These are phyloP conservation scores for Fusarium agapanthi DNA, from an alignment of 2,329 filamentous ascomycete species.

Conservation along the genomic window DNA sequence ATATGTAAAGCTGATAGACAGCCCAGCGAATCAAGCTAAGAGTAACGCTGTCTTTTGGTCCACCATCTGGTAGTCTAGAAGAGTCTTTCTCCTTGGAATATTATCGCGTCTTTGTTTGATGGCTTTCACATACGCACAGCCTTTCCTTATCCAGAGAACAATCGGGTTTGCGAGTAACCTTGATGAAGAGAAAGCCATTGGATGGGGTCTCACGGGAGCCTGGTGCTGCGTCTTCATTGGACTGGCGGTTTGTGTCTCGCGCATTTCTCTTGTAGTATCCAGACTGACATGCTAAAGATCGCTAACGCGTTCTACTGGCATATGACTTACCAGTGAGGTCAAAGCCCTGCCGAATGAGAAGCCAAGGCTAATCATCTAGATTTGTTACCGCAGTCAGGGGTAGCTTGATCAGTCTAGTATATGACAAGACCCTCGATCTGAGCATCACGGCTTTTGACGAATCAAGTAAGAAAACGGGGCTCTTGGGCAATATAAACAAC, in stretches of 20 bases:
- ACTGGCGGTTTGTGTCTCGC: not conserved
- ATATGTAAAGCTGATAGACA: not conserved
- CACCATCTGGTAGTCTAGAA: not conserved
- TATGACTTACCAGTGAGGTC: constrained; percentile 6
- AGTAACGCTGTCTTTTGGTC: constrained; percentile 16
- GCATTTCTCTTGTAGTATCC: no score
- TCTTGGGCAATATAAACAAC: fast-evolving
- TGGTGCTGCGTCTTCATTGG: constrained; percentile 8
- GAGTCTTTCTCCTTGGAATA: not conserved
- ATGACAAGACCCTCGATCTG: constrained; percentile 9
- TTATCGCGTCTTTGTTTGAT: constrained; percentile 5
- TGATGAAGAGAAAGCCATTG: not conserved
- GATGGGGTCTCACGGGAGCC: constrained; percentile 10
- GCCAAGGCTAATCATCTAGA: not conserved
- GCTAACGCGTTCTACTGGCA: constrained; percentile 10
- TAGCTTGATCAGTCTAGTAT: constrained; percentile 6
- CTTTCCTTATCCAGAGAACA: constrained; percentile 7
- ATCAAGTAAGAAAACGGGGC: not conserved
- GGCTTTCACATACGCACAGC: constrained; percentile 11
- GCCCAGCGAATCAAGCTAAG: not conserved
- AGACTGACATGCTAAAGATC: not conserved
- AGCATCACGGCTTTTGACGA: constrained; percentile 20
- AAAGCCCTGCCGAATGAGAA: not conserved
- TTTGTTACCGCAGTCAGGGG: constrained; percentile 7
- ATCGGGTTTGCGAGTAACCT: not conserved